Evolutionary conservation across 495 filamentous ascomycete genomes (phyloP), one percentile per base, ranked within the genome.

Genomic region (Neurospora hispaniola): DNA sequence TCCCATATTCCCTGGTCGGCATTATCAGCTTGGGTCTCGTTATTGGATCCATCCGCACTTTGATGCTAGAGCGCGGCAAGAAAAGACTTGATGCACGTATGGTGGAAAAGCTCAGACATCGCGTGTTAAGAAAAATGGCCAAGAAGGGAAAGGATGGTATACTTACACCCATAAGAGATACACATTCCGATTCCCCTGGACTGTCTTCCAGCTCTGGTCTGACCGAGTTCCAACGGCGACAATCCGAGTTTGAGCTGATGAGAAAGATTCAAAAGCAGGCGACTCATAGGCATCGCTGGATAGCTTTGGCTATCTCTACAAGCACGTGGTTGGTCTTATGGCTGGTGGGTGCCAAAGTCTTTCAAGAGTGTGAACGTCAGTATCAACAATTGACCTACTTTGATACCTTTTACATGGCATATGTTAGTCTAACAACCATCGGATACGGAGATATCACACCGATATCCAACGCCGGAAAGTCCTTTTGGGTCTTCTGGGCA

Each of bases 401-500:
- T 73, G 82, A 90, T 16, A 84, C 88, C 1, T 79, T 97, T 8
- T 97, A 96, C 79, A 96, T 96, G 80, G 80, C 91, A 4, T 97
- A 93, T 78, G 89, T 89, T 4, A 88, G 89, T 4, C 85, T 97
- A 42, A 84, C 94, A 7, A 97, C 94, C 2, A 93, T 97, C 70
- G 94, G 94, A 0, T 97, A 94, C 76, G 94, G 94, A 4, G 93
- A 97, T 74, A 84, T 90, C 41, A 88, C 87, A 41, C 92, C 90
- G 0, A 80, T 87, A 9, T 92, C 89, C 42, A 93, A 92, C 74
- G 84, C 89, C 3, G 92, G 91, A 1, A 92, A 90, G 76, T 81
- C 91, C 0, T 95, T 96, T 78, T 97, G 96, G 81, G 91, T 98
- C 9, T 89, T 97, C 74, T 98, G 94, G 94, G 91, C 91, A 31